These are phyloP conservation scores for Glarea lozoyensis DNA, from an alignment of 495 filamentous ascomycete species.

Conservation along the genomic window DNA sequence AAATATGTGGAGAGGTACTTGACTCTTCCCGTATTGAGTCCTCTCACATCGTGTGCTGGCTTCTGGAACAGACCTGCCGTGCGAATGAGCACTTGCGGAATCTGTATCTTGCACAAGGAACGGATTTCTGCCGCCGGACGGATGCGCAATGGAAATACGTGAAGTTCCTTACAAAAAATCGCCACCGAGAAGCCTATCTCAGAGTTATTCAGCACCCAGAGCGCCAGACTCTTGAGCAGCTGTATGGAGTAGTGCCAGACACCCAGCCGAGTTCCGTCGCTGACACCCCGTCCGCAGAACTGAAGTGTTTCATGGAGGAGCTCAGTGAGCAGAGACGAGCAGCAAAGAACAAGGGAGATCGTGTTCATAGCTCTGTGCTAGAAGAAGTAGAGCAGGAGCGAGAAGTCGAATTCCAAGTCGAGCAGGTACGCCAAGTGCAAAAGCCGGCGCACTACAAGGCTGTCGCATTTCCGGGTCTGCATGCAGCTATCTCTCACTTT, in stretches of 20 bases:
- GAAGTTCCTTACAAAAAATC: slow-evolving; percentile 17
- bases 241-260: slow-evolving; percentile 29
- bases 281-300: slow-evolving; percentile 6
- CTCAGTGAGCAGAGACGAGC: slow-evolving; percentile 18
- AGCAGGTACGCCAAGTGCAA: slow-evolving; percentile 29
- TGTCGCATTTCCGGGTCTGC: slow-evolving; percentile 23
- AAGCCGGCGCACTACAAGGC: slow-evolving; percentile 21
- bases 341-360: slow-evolving; percentile 19
- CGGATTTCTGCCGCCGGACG: slow-evolving; percentile 17
- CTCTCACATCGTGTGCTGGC: slow-evolving; percentile 22
- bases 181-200: slow-evolving; percentile 26
- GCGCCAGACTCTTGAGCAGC: slow-evolving; percentile 31
- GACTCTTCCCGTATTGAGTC: slow-evolving; percentile 10
- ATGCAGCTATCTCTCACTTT: slow-evolving; percentile 28
- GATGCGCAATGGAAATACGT: slow-evolving; percentile 7
- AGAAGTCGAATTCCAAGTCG: slow-evolving; percentile 31
- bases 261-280: slow-evolving; percentile 4
- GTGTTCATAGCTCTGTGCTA: slow-evolving; percentile 25
- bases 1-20: not conserved
- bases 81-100: slow-evolving; percentile 22
- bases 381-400: slow-evolving; percentile 37
- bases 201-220: slow-evolving; percentile 30
- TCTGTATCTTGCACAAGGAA: slow-evolving; percentile 22
- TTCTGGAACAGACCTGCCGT: slow-evolving; percentile 23
- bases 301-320: slow-evolving; percentile 19